A percentile compares a stretch with the other conserved stretches of the same genome.
Conservation (phyloP, 768 basidiomycete genomes). For the Bullera alba region DNA sequence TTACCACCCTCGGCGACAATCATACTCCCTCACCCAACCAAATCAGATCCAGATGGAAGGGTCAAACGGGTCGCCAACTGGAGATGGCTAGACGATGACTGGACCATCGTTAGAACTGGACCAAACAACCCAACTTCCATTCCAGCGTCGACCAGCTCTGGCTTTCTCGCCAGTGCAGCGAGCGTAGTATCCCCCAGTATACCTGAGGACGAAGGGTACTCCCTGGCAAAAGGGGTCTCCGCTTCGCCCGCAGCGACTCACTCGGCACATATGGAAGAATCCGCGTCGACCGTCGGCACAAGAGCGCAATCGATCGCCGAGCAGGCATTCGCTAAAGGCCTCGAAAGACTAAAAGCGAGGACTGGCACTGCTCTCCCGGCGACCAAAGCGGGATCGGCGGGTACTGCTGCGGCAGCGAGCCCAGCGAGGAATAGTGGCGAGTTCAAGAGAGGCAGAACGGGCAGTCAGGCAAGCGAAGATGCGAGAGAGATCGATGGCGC, state of each 20-base stretch:
- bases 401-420: background rate
- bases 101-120: slow-evolving; percentile 59
- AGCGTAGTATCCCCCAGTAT: slow-evolving; percentile 34
- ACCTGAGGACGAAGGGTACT: slow-evolving; percentile 49
- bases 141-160: background rate
- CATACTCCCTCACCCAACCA: slow-evolving; percentile 38
- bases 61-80: slow-evolving; percentile 71
- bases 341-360: slow-evolving; percentile 43
- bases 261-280: background rate
- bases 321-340: slow-evolving; percentile 46
- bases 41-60: slow-evolving; percentile 40
- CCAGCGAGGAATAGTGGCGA: slow-evolving; percentile 13
- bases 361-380: background rate
- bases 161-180: background rate
- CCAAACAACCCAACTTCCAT: slow-evolving; percentile 1
- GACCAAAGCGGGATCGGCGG: background rate
- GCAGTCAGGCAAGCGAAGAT: slow-evolving; percentile 33
- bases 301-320: slow-evolving; percentile 41
- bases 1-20: slow-evolving; percentile 55
- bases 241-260: slow-evolving; percentile 10
- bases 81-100: slow-evolving; percentile 87
- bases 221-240: slow-evolving; percentile 3
- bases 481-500: slow-evolving; percentile 2
- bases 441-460: slow-evolving; percentile 12
- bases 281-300: slow-evolving; percentile 4